Base-by-base conservation (phyloP, 2,329 filamentous ascomycete species). In the Harringtonia lauricola region DNA sequence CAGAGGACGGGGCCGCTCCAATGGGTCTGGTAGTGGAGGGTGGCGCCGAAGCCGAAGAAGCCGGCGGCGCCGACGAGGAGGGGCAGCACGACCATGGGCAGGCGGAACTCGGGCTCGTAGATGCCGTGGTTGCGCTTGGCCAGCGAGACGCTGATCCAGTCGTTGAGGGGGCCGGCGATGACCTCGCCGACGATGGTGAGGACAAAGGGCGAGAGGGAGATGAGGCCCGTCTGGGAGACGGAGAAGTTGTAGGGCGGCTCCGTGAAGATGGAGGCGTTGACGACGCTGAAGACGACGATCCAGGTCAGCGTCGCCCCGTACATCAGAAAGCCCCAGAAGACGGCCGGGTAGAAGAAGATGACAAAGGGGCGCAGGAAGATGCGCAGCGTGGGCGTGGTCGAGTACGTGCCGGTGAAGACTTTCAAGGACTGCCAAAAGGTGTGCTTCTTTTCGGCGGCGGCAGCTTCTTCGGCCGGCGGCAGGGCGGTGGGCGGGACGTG, bases 71-170 rank as follows among this genome's bases (percentile, higher is more conserved):
- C 66, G 15, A 68, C 50, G 13, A 70, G 41, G 15, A 61, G 55
- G 2, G 65, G 61, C 7, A 67, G 55, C 22, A 62, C 44, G 47
- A 69, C 62, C 2, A 67, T 59, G 13, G 62, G 62, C 9, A 70
- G 58, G 10, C 71, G 64, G 50, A 72, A 74, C 51, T 74, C 70
- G 6, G 71, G 71, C 51, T 74, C 70, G 54, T 73, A 74, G 39
- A 72, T 58, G n/a, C 71, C 70, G 18, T 57, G 58, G 52, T 73
- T 74, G 47, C 60, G 64, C 52, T 64, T 66, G 4, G 69, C 65
- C 44, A 71, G 62, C 55, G 59, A 67, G 18, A 70, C 47, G 44
- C 58, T 62, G 28, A 66, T 52, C 55, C 58, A 65, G 53, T 70
- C 70, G 50, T 65, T 69, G 38, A 72, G 49, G 1, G 67, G 67